Percentiles rank a stretch among this genome's conserved stretches.
phyloP scores from a whole-genome alignment of 495 filamentous ascomycete genomes.

The Penicillium coprophilum region DNA sequence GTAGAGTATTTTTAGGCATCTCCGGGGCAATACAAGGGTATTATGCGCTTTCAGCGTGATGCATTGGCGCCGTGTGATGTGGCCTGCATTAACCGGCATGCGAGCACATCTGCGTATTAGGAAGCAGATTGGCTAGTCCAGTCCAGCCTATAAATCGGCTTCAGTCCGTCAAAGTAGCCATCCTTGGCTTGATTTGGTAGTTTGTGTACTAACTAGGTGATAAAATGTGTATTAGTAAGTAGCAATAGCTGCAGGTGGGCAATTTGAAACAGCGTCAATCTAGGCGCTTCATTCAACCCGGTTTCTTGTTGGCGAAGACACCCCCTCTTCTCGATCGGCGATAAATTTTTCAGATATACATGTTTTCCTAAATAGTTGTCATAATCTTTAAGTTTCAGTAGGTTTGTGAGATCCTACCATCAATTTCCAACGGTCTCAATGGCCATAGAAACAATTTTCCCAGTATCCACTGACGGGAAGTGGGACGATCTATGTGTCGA shows the following conservation, averaged over 20 bases:
- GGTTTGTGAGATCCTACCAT: not conserved
- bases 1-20: not conserved
- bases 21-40: not conserved
- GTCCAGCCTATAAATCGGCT: conserved; percentile 1
- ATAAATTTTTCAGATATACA: not conserved
- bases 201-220: not conserved
- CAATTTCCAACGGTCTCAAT: not conserved
- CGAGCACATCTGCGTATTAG: not conserved
- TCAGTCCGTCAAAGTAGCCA: not conserved
- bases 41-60: not conserved
- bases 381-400: not conserved
- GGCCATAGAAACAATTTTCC: conserved; percentile 1
- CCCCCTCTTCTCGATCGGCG: not conserved
- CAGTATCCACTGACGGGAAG: not conserved
- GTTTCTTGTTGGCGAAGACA: not conserved
- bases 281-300: not conserved
- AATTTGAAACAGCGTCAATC: not conserved
- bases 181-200: conserved; percentile 3
- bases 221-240: not conserved
- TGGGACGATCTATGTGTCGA: conserved; percentile 4
- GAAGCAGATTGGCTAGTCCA: not conserved
- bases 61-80: conserved; percentile 1
- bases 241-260: no score
- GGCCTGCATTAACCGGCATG: not conserved
- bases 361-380: not conserved